Evolutionary conservation across 1,284 basidiomycete species (phyloP), one percentile per base, ranked within the genome.

Genomic region (Trichosporon asahii): DNA sequence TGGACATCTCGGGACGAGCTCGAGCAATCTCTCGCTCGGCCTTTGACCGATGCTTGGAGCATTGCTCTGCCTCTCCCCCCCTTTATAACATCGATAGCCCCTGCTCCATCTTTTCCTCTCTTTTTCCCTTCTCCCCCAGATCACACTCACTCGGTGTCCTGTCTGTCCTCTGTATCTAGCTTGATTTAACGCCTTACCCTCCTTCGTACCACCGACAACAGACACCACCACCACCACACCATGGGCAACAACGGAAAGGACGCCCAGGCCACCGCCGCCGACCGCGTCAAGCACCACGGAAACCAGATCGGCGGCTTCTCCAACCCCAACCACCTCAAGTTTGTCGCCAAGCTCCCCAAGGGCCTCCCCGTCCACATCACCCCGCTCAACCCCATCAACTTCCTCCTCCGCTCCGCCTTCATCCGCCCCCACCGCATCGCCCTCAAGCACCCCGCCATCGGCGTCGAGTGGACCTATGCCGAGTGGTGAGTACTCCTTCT

Each of bases 311-410:
- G n/a, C 55, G 55, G 27, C 63, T 72, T 72, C 66, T 37, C 23
- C 60, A 73, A 73, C 67, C 69, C 72, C 53, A 70, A 73, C 72
- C 67, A 55, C 40, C 69, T 70, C 72, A 68, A 70, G 72, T 73
- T 68, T n/a, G 18, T 6, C 6, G 37, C 72, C 0, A 40, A 57
- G 15, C 67, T 63, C 14, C 72, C 72, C 53, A 49, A 55, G 23
- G 67, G 67, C 44, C 57, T 61, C 9, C 55, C 69, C 1, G 65
- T 67, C 11, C 37, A 70, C 67, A 61, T 60, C 40, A 70, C 69
- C 6, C 72, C 72, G 31, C 69, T 73, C 61, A 73, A 73, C 72
- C 72, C 72, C 15, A 37, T 73, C 65, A 55, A 61, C 31, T 73
- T 70, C 57, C 72, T 73, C 35, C 72, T 73, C 33, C 72, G 72